A percentile compares a stretch with the other conserved stretches of the same genome.
These are phyloP conservation scores for Linum trigynum DNA, from an alignment of 345 rosid species.

Conservation along the genomic window DNA sequence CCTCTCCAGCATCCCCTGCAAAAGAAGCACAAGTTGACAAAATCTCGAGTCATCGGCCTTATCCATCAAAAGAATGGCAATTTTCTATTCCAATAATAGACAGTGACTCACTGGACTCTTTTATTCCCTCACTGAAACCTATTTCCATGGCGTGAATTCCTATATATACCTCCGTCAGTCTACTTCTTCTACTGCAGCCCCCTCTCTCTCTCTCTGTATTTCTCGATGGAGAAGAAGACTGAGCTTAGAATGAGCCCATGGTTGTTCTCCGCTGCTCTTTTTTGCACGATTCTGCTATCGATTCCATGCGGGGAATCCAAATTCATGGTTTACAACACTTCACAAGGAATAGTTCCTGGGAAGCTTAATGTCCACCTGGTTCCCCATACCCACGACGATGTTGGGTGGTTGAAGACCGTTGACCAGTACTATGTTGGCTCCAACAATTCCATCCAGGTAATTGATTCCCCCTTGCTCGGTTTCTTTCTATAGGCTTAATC, in stretches of 20 bases:
- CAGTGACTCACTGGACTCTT: no score
- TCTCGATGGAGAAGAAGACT: not conserved
- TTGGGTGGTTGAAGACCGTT: conserved; percentile 52
- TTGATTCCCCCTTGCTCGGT: no score
- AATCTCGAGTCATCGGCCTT: no score
- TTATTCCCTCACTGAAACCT: no score
- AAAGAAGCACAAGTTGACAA: no score
- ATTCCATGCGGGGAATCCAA: conserved; percentile 26
- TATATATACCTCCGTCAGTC: not conserved
- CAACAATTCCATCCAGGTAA: conserved; percentile 49
- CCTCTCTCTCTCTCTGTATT: not conserved
- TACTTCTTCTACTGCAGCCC: not conserved
- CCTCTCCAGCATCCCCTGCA: no score
- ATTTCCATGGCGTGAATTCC: not conserved
- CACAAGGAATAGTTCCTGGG: conserved; percentile 30
- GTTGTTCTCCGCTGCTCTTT: not conserved
- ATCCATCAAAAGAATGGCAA: no score
- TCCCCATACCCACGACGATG: conserved; percentile 49
- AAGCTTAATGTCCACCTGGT: conserved; percentile 55
- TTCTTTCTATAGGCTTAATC: not conserved
- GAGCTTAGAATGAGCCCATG: not conserved
- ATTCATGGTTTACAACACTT: conserved; percentile 35
- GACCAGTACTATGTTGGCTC: conserved; percentile 57
- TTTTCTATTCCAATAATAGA: no score
- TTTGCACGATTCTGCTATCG: conserved; percentile 10